Evolutionary conservation across 495 filamentous ascomycete species (phyloP), one percentile per base, ranked within the genome.

Genomic region (Geopyxis carbonaria): DNA sequence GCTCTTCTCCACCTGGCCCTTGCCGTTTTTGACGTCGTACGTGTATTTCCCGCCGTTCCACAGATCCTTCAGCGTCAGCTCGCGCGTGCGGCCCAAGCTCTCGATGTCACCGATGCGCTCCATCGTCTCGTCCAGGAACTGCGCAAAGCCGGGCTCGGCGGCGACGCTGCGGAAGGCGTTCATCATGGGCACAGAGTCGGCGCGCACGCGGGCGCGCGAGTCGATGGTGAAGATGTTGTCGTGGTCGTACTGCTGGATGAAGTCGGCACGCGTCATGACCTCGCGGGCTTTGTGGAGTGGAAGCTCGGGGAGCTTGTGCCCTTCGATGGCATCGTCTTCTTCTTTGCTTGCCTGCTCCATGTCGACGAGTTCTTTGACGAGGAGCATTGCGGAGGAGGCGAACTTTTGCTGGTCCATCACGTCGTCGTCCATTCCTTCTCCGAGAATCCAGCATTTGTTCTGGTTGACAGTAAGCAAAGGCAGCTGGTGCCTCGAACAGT

Each of bases 381-480:
- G 68, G 11, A 95, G 81, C 73, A 95, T 89, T 11, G 89, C 86
- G 5, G 87, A 83, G 9, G 84, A 80, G 69, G 87, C 78, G 61
- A 78, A 89, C 56, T 97, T 97, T 48, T 95, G 89, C 60, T 94
- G 78, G 53, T 95, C 84, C 89, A 97, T 95, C 27, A 94, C 89
- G 59, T 97, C 89, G 61, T 97, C 89, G 48, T 97, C 89, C 86
- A 94, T 94, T 45, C 82, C 80, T 29, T 57, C 63, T 11, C 89
- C 89, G 7, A 97, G 70, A 44, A 95, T 91, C 72, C 86, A 84
- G 59, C 85, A 93, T 46, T 91, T 75, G 60, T 92, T 94, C 45
- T 45, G 15, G 5, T 18, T 9, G 16, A 10, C 31, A 34, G 31
- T 13, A 34, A 13, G 31, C 16, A 8, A 28, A 8, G 25, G 7